Evolutionary conservation across 371 early-diverging fungal genomes (phyloP), one percentile per base, ranked within the genome.

Genomic region (Mortierella sp.): DNA sequence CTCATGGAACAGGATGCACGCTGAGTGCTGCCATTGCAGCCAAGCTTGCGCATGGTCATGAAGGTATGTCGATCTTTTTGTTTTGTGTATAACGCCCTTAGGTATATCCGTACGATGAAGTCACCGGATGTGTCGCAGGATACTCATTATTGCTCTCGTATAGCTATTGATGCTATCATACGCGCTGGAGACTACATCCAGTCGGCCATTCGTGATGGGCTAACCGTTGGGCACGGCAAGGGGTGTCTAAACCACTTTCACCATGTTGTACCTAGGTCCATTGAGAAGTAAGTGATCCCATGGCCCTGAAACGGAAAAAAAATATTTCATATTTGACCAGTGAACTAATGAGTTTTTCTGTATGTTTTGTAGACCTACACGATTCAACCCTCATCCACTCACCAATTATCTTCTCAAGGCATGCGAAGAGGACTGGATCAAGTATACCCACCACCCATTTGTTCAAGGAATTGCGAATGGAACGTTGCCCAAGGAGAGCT

Each of bases 1-100:
- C 93, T 0, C 95, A 95, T 72, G 94, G 94, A 1, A 94, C 95
- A 0, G 95, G 94, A 42, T 95, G 95, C 64, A 95, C 95, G 1
- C 81, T 94, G 43, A 90, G 92, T 14, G 86, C 94, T 12, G 94
- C 95, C 21, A 90, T 95, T 64, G 88, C 93, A 6, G 88, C 90
- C 3, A 78, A 86, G 56, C 72, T 95, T 21, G 90, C 91, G 0
- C 84, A 81, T 39, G 90, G 89, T 1, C 44, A 73, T 47, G 62
- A 72, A 49, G 85, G 89, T 87, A 80, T n/a, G n/a, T n/a, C n/a
- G n/a, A n/a, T n/a, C n/a, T n/a, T n/a, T n/a, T n/a, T n/a, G n/a
- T n/a, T n/a, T n/a, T n/a, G n/a, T n/a, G n/a, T n/a, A n/a, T n/a
- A n/a, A n/a, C n/a, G n/a, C n/a, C n/a, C n/a, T n/a, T n/a, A n/a